A percentile compares a stretch with the other conserved stretches of the same genome.
These are phyloP conservation scores for Cadophora gregata DNA, from an alignment of 2,329 filamentous ascomycete genomes.

Conservation along the genomic window DNA sequence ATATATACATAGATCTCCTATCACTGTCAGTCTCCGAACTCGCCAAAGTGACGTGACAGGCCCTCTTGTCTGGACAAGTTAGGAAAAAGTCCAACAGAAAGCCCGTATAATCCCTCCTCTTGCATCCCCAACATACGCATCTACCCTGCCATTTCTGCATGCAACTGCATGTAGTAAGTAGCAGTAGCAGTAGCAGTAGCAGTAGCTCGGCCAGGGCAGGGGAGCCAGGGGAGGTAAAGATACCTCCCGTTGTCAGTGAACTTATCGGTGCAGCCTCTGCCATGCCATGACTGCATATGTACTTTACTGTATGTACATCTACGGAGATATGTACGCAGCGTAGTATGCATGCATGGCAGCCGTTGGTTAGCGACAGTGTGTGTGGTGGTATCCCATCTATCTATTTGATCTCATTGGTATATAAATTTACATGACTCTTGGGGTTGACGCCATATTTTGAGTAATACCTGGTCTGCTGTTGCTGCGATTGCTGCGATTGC, in stretches of 20 bases:
- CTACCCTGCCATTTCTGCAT: slow-evolving; percentile 6
- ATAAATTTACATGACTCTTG: no score
- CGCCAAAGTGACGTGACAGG: not conserved
- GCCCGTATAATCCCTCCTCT: slow-evolving; percentile 2
- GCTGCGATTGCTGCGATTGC: not conserved
- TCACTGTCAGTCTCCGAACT: not conserved
- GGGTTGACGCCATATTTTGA: not conserved
- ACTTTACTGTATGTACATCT: no score
- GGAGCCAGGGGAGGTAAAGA: not conserved
- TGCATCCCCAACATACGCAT: slow-evolving; percentile 17
- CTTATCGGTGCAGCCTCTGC: not conserved
- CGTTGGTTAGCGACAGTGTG: not conserved
- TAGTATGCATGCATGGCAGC: not conserved
- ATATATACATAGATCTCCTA: slow-evolving; percentile 2
- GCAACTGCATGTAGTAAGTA: not conserved
- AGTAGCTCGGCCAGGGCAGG: not conserved
- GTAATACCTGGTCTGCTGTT: not conserved
- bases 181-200: no score
- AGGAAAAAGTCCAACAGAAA: not conserved
- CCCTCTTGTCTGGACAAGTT: not conserved
- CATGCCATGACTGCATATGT: not conserved
- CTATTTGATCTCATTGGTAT: not conserved
- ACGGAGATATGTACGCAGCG: not conserved
- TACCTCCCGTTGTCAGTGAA: not conserved
- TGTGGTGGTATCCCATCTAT: not conserved